phyloP scores from a whole-genome alignment of 352 stramenopile species.

The Phytophthora citrophthora region DNA sequence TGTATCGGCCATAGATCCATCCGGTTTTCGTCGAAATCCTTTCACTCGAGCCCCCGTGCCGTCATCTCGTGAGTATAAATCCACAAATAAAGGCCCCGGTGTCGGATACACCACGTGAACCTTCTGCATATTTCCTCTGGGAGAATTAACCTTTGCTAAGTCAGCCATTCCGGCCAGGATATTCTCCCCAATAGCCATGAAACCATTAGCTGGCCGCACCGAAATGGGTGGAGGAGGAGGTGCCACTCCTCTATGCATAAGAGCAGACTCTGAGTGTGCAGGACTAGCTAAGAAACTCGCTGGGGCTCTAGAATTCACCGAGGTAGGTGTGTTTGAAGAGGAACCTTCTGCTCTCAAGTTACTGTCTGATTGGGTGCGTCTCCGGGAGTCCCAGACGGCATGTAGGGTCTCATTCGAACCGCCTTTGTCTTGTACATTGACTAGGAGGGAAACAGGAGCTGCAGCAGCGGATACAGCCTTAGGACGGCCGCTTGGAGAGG shows the following conservation, averaged over 20 bases:
- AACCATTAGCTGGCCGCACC: conserved; percentile 39
- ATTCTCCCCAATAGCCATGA: conserved; percentile 51
- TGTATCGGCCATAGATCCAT: conserved; percentile 58
- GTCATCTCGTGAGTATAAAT: conserved; percentile 79
- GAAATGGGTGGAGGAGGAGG: conserved; percentile 27
- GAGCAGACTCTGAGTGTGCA: conserved; percentile 37
- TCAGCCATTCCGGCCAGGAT: conserved; percentile 53
- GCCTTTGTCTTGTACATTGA: conserved; percentile 11
- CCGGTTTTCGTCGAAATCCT: conserved; percentile 65
- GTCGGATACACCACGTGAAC: conserved; percentile 62
- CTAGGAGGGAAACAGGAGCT: background rate
- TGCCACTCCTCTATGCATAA: conserved; percentile 12
- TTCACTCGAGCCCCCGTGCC: conserved; percentile 76
- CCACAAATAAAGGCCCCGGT: conserved; percentile 63
- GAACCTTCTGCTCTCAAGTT: conserved; percentile 36
- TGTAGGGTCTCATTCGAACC: conserved; percentile 2
- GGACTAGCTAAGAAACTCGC: conserved; percentile 15
- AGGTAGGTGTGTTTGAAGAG: background rate
- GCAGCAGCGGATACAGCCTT: conserved; percentile 27
- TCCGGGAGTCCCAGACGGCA: conserved; percentile 28
- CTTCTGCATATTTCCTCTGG: conserved; percentile 22
- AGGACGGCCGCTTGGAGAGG: conserved; percentile 17
- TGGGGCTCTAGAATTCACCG: conserved; percentile 11
- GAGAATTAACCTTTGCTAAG: conserved; percentile 34
- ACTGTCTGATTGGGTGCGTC: conserved; percentile 63